phyloP scores from a whole-genome alignment of 768 basidiomycete genomes.

The Ephemerocybe angulata region DNA sequence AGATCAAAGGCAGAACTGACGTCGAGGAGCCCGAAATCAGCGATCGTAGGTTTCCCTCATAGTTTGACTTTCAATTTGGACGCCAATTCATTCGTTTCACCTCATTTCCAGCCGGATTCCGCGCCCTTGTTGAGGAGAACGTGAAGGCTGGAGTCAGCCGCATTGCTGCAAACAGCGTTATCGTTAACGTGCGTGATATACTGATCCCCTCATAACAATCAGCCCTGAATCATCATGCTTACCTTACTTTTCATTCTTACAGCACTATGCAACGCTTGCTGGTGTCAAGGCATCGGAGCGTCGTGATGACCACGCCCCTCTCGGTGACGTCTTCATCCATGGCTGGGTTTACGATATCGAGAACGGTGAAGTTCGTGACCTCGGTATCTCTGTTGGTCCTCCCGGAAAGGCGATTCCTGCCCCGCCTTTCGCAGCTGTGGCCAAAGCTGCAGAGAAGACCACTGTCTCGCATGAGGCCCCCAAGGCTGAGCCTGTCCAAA shows the following conservation, averaged over 20 bases:
- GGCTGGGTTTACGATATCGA: constrained; percentile 55
- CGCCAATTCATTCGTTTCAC: background rate
- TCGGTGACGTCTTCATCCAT: constrained; percentile 34
- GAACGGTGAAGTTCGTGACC: constrained; percentile 40
- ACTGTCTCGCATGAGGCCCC: background rate
- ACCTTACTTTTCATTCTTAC: too few species aligned
- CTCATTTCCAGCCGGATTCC: constrained; percentile 30
- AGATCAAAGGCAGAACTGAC: constrained; percentile 13
- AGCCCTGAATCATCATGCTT: too few species aligned
- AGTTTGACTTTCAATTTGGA: too few species aligned
- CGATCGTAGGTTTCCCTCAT: constrained; percentile 24
- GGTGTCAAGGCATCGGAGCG: constrained; percentile 1
- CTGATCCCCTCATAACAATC: too few species aligned
- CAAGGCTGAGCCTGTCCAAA: background rate
- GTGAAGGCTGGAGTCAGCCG: constrained; percentile 15
- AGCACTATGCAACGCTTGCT: constrained; percentile 16
- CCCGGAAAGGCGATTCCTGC: constrained; percentile 22
- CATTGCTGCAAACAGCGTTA: constrained; percentile 17
- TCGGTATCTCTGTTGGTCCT: constrained; percentile 34
- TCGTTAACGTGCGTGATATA: constrained; percentile 15
- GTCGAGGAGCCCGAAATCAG: constrained; percentile 25
- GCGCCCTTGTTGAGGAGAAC: constrained; percentile 17
- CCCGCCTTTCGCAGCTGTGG: constrained; percentile 19
- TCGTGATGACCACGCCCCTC: constrained; percentile 10
- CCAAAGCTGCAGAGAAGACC: constrained; percentile 1